Percentiles rank a stretch among this genome's conserved stretches.
Evolutionary conservation across 2,329 filamentous ascomycete species (phyloP).

Genomic region (Beauveria medogensis): DNA sequence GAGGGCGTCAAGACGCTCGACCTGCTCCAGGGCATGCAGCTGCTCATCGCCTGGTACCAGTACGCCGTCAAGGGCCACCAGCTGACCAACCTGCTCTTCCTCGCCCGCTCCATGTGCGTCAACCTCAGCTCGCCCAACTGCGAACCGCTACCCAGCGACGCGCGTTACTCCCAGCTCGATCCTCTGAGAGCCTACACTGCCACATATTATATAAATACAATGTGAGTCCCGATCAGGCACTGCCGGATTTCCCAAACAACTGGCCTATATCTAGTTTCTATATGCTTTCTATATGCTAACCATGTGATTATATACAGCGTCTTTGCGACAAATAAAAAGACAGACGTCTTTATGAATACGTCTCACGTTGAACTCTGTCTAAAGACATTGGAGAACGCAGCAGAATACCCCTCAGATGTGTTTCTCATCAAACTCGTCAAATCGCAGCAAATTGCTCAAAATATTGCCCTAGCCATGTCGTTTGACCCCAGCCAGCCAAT

Average conservation of each 20-base stretch:
- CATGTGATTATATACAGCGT: conserved; percentile 21
- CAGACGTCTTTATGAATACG: conserved; percentile 40
- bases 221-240: conserved; percentile 25
- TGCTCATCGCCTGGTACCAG: conserved; percentile 40
- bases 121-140: conserved; percentile 28
- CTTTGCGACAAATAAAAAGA: conserved; percentile 38
- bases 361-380: conserved; percentile 36
- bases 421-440: conserved; percentile 38
- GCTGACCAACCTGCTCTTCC: conserved; percentile 40
- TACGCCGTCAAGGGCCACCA: conserved; percentile 42
- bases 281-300: too few relatives aligned
- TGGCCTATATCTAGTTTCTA: too few relatives aligned
- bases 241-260: not conserved
- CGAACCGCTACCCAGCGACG: conserved; percentile 20
- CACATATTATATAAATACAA: conserved; percentile 41
- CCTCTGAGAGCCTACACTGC: conserved; percentile 40
- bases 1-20: conserved; percentile 37
- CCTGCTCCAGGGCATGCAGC: conserved; percentile 37
- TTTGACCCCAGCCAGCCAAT: conserved; percentile 23
- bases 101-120: conserved; percentile 38
- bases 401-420: conserved; percentile 35
- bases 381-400: conserved; percentile 31
- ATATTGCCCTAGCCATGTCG: conserved; percentile 34
- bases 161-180: conserved; percentile 28
- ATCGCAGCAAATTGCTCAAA: conserved; percentile 40